phyloP scores from a whole-genome alignment of 768 basidiomycete genomes.

The Dictyophora rubrovolvata region DNA sequence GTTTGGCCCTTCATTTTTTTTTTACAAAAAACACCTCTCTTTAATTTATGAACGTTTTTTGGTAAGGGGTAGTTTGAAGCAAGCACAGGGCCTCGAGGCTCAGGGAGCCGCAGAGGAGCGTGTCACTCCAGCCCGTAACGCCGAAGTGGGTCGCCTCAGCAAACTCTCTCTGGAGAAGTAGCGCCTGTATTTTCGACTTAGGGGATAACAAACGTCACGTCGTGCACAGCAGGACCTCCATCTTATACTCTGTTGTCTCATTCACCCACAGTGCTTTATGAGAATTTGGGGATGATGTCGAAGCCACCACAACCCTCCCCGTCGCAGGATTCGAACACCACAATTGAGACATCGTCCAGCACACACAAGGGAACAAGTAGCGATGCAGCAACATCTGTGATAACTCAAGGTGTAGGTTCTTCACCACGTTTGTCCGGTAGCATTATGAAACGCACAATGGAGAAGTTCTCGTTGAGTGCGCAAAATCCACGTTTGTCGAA shows the following conservation, averaged over 20 bases:
- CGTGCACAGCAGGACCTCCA: background rate
- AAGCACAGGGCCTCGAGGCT: background rate
- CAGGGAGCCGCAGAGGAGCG: too few species aligned
- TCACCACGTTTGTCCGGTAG: conserved; percentile 30
- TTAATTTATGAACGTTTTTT: too few species aligned
- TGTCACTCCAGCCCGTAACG: too few species aligned
- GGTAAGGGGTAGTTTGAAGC: too few species aligned
- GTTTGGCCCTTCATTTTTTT: conserved; percentile 59
- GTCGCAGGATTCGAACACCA: background rate
- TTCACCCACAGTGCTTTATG: background rate
- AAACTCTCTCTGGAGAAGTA: too few species aligned
- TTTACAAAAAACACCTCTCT: too few species aligned
- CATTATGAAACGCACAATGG: conserved; percentile 36
- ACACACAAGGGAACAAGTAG: too few species aligned
- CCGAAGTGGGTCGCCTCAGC: too few species aligned
- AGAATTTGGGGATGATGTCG: background rate
- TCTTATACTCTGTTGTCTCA: background rate
- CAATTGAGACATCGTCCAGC: background rate
- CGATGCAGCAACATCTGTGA: background rate
- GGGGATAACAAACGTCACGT: background rate
- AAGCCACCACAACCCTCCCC: background rate
- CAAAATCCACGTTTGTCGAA: background rate
- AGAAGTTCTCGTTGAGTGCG: conserved; percentile 45
- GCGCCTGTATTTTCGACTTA: background rate
- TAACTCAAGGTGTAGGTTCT: background rate